Conservation (phyloP, 106 monocot species). For the Dactylorhiza incarnata region DNA sequence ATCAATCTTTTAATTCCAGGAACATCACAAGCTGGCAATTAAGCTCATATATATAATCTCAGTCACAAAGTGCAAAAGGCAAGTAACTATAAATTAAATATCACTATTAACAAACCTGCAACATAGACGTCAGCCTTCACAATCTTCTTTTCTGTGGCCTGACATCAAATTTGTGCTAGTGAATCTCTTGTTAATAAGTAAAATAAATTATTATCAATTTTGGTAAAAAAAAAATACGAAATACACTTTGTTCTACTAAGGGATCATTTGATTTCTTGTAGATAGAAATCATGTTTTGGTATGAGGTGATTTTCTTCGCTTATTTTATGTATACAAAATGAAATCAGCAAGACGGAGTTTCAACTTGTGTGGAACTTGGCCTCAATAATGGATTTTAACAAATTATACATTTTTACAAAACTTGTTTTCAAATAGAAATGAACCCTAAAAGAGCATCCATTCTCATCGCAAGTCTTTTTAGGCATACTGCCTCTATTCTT, state of each 20-base stretch:
- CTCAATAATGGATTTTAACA: too few relatives aligned
- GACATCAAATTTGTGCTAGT: slow-evolving; percentile 8
- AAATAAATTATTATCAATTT: background rate
- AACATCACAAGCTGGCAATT: slow-evolving; percentile 82
- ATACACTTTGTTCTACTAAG: background rate
- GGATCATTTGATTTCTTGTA: too few relatives aligned
- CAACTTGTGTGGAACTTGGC: too few relatives aligned
- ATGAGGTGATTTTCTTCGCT: too few relatives aligned
- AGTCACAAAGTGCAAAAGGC: slow-evolving; percentile 7
- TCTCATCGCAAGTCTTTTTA: background rate
- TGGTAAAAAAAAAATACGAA: background rate
- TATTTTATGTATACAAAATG: too few relatives aligned
- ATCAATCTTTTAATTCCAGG: slow-evolving; percentile 96
- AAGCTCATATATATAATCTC: slow-evolving; percentile 6
- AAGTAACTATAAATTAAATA: background rate
- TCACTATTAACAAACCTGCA: slow-evolving; percentile 56
- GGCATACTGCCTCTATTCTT: background rate
- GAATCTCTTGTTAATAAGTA: background rate
- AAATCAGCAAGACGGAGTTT: too few relatives aligned
- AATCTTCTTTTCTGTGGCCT: slow-evolving; percentile 79
- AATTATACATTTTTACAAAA: too few relatives aligned
- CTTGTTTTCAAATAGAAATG: too few relatives aligned
- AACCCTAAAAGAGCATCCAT: too few relatives aligned
- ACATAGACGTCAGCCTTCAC: slow-evolving; percentile 95
- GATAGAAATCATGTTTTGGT: too few relatives aligned